phyloP scores from a whole-genome alignment of 2,329 filamentous ascomycete genomes.

The Alternaria atra region DNA sequence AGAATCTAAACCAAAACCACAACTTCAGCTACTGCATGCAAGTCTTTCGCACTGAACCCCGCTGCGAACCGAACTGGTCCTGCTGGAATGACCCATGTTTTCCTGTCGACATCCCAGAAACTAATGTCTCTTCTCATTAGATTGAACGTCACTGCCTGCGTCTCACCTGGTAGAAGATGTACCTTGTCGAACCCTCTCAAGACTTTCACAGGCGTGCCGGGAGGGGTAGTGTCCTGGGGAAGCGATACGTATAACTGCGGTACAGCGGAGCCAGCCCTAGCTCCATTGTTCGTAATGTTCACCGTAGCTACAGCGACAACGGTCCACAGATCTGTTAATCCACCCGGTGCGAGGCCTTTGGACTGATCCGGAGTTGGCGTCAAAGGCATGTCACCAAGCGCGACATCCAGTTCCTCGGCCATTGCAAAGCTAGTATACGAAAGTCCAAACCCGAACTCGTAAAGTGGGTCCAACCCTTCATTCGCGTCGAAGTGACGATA shows the following conservation, averaged over 20 bases:
- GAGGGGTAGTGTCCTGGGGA: no score
- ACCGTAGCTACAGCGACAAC: not conserved
- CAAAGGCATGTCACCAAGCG: not conserved
- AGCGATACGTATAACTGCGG: not conserved
- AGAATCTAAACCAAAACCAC: not conserved
- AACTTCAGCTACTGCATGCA: not conserved
- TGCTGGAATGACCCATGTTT: not conserved
- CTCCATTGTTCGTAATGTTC: not conserved
- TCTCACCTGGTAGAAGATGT: not conserved
- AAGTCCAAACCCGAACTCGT: conserved; percentile 51
- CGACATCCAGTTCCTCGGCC: not conserved
- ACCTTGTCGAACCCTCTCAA: no score
- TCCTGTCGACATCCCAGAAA: not conserved
- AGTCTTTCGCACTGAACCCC: not conserved
- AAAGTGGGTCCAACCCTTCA: conserved; percentile 36
- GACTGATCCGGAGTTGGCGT: not conserved
- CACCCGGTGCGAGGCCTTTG: not conserved
- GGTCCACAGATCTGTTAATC: not conserved
- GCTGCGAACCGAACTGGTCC: not conserved
- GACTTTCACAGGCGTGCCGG: no score
- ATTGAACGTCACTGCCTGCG: not conserved
- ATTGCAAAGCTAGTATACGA: conserved; percentile 49
- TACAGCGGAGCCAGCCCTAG: not conserved
- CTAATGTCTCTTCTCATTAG: not conserved
- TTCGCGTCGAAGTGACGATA: conserved; percentile 62